These are phyloP conservation scores for Bipolaris zeicola DNA, from an alignment of 2,329 filamentous ascomycete species.

Conservation along the genomic window DNA sequence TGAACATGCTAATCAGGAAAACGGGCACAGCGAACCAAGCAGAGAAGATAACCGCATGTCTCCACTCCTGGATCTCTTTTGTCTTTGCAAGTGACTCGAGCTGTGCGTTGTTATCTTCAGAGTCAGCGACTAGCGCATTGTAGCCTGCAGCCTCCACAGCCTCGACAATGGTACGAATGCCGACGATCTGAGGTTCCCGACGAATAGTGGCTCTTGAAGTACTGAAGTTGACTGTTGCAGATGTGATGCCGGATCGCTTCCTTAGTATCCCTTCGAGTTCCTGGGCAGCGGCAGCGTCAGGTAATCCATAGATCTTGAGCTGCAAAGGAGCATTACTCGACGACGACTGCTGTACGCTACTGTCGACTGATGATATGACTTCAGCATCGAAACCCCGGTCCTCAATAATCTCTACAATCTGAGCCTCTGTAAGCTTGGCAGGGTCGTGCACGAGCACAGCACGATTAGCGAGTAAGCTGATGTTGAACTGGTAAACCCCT, in stretches of 20 bases:
- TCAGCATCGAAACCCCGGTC: conserved; percentile 87
- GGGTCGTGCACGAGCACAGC: conserved; percentile 86
- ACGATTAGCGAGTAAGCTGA: conserved; percentile 89
- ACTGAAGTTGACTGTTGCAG: conserved; percentile 74
- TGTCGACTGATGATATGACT: conserved; percentile 75
- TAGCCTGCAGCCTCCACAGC: conserved; percentile 80
- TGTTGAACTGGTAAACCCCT: conserved; percentile 87
- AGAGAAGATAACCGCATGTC: conserved; percentile 76
- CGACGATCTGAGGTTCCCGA: conserved; percentile 73
- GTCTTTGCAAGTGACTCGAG: conserved; percentile 96
- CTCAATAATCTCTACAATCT: conserved; percentile 83
- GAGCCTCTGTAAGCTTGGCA: conserved; percentile 69
- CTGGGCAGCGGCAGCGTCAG: conserved; percentile 72
- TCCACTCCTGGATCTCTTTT: conserved; percentile 94
- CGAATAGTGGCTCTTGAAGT: conserved; percentile 75
- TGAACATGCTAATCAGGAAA: conserved; percentile 88
- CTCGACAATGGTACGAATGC: conserved; percentile 82
- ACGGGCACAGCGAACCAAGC: conserved; percentile 85
- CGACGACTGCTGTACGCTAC: conserved; percentile 59
- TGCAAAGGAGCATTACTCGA: conserved; percentile 67
- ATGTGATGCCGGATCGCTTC: conserved; percentile 71
- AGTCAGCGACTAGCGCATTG: conserved; percentile 88
- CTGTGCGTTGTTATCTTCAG: conserved; percentile 95
- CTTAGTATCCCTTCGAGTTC: conserved; percentile 72
- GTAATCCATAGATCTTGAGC: conserved; percentile 82